Evolutionary conservation across 148 eudicot genomes (phyloP).

Genomic region (Rhododendron molle): DNA sequence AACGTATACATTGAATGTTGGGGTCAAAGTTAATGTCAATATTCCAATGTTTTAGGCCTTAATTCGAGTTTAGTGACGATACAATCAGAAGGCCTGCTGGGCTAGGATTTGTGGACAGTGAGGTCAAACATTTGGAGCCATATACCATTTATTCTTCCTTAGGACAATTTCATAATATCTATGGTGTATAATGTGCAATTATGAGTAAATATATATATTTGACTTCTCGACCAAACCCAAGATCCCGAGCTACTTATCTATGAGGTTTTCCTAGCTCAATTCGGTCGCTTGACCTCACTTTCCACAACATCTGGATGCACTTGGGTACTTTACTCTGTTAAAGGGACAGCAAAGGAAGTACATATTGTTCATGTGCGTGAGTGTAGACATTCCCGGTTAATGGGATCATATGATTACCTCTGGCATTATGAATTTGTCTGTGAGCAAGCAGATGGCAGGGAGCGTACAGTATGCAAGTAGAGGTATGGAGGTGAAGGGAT

Average conservation of each 20-base stretch:
- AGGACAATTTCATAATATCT: background rate
- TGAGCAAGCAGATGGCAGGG: constrained; percentile 95
- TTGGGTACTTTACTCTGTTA: background rate
- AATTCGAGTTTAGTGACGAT: background rate
- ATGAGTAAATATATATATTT: background rate
- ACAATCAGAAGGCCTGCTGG: background rate
- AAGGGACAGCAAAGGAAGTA: background rate
- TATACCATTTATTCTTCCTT: background rate
- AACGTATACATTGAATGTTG: background rate
- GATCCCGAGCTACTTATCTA: background rate
- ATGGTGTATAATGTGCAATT: background rate
- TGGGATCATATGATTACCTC: constrained; percentile 50
- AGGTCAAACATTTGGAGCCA: background rate
- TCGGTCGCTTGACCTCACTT: background rate
- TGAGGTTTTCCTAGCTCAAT: background rate
- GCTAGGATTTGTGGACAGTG: background rate
- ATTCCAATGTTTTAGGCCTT: background rate
- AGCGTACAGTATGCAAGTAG: constrained; percentile 92
- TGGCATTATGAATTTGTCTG: constrained; percentile 98
- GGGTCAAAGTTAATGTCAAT: background rate
- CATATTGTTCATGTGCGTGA: background rate
- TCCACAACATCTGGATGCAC: background rate
- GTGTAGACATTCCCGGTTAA: background rate
- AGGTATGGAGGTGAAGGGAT: constrained; percentile 93
- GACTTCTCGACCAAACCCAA: too few species aligned